Base-by-base conservation (phyloP, 345 rosid species). In the Gossypioides kirkii region DNA sequence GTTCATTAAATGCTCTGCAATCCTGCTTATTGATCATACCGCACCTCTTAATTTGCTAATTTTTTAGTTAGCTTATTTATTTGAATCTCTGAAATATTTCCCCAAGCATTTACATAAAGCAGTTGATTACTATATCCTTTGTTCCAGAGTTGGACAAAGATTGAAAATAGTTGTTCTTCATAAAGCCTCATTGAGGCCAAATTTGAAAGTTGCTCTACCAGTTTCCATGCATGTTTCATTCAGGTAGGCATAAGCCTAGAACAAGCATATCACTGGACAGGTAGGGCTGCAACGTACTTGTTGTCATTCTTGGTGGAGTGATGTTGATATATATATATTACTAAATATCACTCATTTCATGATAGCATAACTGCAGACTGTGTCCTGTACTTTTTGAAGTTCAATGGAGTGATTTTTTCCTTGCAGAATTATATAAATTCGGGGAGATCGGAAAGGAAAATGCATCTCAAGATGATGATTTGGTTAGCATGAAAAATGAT, bases 391-490 rank as follows among this genome's bases (percentile, higher is more conserved):
- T 23, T 3, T n/a, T 17, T 68, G 2, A 55, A 8, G 59, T 8
- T 47, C 50, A 68, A 68, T 49, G 10, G 43, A 49, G 38, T 7
- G n/a, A 8, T 47, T 47, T 49, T 28, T 49, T 68, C 71, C 45
- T 28, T 49, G 72, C 72, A 69, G 72, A 69, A 69, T 7, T 69
- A 17, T 42, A 17, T 41, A 69, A 69, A n/a, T 50, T 69, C 11
- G 43, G 58, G 45, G 60, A 69, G 26, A 28, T 95, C 58, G 94
- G 91, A 43, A 81, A 78, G 81, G 81, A 88, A 59, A 42, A 23
- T 68, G 10, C 60, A 20, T 55, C 84, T 16, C 78, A 72, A 64
- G 76, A 63, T 45, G 76, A 60, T 47, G 81, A 58, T 59, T 76
- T 77, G 69, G 77, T 56, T 60, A 75, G 76, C 80, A 74, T 72